Base-by-base conservation (phyloP, 2,329 filamentous ascomycete species). In the Aureobasidium melanogenum region DNA sequence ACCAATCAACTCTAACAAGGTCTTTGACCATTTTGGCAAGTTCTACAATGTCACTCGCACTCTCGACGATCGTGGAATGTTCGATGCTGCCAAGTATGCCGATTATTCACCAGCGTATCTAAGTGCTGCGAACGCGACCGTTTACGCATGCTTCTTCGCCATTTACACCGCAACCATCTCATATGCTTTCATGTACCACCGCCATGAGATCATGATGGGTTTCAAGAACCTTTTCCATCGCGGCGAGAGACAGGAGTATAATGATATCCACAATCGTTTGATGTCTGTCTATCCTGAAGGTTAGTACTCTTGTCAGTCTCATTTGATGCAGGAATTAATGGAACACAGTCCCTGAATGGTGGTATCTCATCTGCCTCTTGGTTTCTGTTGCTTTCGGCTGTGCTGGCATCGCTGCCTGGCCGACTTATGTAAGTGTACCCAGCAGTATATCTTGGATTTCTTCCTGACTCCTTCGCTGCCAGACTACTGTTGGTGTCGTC, bases 1-100 rank as follows among this genome's bases (percentile, higher is more conserved):
- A 84, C 91, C 91, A 0, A 60, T 60, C 24, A 60, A 60, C 26
- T 50, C 46, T 1, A 51, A 51, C 46, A 41, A 44, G 9, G 46
- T 60, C 5, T 60, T 50, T 19, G 57, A 60, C 15, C 46, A 60
- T 6, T 51, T n/a, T 17, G 57, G 47, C 36, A 38, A 60, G 6
- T 41, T 44, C 26, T 60, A 60, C 57, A 60, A 51, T 14, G 46
- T 60, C 26, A 60, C 47, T n/a, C 46, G 38, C n/a, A 44, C 46
- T 1, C 12, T 60, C 5, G 47, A 51, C 9, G 24, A 60, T 2
- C 43, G 46, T 3, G 57, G 44, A 12, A 24, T 51, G 34, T 51
- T 51, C 15, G 47, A 50, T 28, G 34, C 34, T 7, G 55, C 36
- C 2, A 48, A 58, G 22, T 50, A 60, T 28, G 15, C 26, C n/a